These are phyloP conservation scores for Rhododendron griersonianum DNA, from an alignment of 148 eudicot genomes.

Conservation along the genomic window DNA sequence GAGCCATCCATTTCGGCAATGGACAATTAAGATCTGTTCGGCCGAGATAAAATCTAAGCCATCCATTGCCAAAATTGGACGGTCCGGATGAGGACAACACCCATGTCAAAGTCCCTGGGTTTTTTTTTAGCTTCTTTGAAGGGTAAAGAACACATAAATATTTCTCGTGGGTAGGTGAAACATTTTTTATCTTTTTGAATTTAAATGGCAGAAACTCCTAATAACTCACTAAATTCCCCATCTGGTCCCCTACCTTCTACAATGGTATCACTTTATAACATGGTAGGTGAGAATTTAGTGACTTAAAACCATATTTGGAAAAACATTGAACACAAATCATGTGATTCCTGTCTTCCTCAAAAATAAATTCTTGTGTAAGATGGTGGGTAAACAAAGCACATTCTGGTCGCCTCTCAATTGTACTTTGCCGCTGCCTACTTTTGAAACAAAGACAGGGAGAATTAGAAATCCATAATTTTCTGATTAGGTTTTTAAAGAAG, in stretches of 20 bases:
- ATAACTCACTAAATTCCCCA: not conserved
- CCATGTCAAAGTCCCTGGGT: too few relatives aligned
- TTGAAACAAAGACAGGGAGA: not conserved
- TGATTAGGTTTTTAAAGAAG: too few relatives aligned
- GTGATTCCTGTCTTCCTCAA: not conserved
- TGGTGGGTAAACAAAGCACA: not conserved
- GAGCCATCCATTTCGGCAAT: too few relatives aligned
- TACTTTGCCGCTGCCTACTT: not conserved
- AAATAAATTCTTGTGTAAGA: not conserved
- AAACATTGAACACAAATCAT: not conserved
- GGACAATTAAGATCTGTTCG: too few relatives aligned
- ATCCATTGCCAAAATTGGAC: too few relatives aligned
- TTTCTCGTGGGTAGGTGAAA: not conserved
- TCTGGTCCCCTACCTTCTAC: not conserved
- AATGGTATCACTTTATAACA: not conserved
- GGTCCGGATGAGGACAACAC: too few relatives aligned
- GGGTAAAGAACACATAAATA: not conserved
- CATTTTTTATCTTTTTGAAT: not conserved
- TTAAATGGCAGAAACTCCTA: not conserved
- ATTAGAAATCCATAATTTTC: too few relatives aligned
- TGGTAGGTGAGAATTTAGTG: slow-evolving; percentile 8
- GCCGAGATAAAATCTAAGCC: too few relatives aligned
- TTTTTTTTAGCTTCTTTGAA: not conserved
- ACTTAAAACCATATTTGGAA: not conserved
- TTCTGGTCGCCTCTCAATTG: not conserved